Evolutionary conservation across 805 yeast genomes (phyloP).

Genomic region (Pichia scutulata): DNA sequence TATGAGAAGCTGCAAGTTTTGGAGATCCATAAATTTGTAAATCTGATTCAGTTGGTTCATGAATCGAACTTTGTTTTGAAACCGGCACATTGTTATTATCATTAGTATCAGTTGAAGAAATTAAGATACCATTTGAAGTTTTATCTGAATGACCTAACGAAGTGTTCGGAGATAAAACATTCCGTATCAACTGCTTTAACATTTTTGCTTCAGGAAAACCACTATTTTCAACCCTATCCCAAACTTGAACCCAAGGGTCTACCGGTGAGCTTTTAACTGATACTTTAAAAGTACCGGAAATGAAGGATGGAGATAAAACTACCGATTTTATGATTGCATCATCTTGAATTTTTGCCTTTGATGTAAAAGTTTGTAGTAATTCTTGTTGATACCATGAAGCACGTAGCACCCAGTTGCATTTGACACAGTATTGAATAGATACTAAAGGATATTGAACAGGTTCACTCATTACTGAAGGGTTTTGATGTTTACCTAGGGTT

Average conservation of each 20-base stretch:
- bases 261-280: slow-evolving; percentile 31
- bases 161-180: slow-evolving; percentile 45
- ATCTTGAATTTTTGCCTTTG: slow-evolving; percentile 18
- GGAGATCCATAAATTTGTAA: slow-evolving; percentile 7
- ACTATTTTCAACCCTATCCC: slow-evolving; percentile 56
- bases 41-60: slow-evolving; percentile 1
- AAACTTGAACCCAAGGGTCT: slow-evolving; percentile 33
- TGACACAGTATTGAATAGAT: slow-evolving; percentile 66
- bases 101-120: not conserved
- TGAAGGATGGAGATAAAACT: slow-evolving; percentile 37
- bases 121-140: slow-evolving; percentile 1
- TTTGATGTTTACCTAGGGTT: no score
- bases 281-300: slow-evolving; percentile 55
- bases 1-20: slow-evolving; percentile 6
- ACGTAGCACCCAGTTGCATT: slow-evolving; percentile 82
- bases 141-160: slow-evolving; percentile 60
- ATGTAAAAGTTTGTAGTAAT: slow-evolving; percentile 64
- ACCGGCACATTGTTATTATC: not conserved
- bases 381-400: slow-evolving; percentile 88
- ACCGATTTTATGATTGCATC: slow-evolving; percentile 43
- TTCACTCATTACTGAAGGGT: not conserved
- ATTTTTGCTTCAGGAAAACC: slow-evolving; percentile 88
- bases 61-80: not conserved
- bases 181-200: slow-evolving; percentile 60
- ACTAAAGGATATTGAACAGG: slow-evolving; percentile 45